A percentile compares a stretch with the other conserved stretches of the same genome.
These are phyloP conservation scores for Phytopythium helicoides DNA, from an alignment of 352 stramenopile species.

Conservation along the genomic window DNA sequence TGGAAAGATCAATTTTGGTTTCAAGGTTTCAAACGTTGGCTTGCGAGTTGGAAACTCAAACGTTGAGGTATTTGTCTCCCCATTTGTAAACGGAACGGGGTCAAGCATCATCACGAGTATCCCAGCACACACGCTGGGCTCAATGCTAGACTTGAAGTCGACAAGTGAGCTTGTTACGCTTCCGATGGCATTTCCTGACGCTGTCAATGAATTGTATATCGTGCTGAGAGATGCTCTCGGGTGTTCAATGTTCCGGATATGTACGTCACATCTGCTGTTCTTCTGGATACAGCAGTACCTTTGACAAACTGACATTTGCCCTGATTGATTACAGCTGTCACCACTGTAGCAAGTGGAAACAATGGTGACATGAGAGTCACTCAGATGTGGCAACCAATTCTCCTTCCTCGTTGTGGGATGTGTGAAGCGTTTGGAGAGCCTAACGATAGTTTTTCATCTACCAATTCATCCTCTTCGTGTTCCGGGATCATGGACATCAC, in stretches of 20 bases:
- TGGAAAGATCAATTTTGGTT: constrained; percentile 20
- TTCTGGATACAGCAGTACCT: background rate
- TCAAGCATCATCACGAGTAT: constrained; percentile 10
- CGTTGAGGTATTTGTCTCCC: constrained; percentile 33
- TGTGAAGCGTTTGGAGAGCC: constrained; percentile 42
- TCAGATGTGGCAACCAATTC: constrained; percentile 38
- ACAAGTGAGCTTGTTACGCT: background rate
- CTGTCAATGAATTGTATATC: constrained; percentile 28
- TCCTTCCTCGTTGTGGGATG: constrained; percentile 49
- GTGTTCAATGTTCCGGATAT: constrained; percentile 58
- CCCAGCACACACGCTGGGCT: constrained; percentile 7
- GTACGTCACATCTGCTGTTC: constrained; percentile 23
- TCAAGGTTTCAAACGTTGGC: constrained; percentile 37
- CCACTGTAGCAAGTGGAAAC: no score
- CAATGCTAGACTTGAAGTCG: background rate
- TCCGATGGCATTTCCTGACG: background rate
- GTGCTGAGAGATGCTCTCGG: constrained; percentile 44
- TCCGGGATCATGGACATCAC: constrained; percentile 29
- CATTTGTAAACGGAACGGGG: constrained; percentile 30
- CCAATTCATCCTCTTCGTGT: constrained; percentile 16
- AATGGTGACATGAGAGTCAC: no score
- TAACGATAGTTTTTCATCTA: background rate
- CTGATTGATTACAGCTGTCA: constrained; percentile 4
- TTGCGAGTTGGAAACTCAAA: constrained; percentile 17
- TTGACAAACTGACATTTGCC: constrained; percentile 6